Conservation (phyloP, 495 filamentous ascomycete genomes). For the Penicillium paradoxum region DNA sequence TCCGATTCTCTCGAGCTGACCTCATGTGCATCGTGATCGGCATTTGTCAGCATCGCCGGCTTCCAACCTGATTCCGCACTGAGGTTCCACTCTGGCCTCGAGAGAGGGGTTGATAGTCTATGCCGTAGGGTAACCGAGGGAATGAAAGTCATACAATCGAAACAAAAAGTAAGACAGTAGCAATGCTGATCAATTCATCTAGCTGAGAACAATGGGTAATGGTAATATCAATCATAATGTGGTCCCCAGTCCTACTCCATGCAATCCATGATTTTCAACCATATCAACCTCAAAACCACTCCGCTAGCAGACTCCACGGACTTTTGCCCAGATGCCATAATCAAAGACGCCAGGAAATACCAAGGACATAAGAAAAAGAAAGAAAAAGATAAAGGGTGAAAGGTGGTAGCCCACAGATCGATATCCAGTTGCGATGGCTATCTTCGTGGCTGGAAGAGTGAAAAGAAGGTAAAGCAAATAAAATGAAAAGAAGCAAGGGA, state of each 20-base stretch:
- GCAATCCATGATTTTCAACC: conserved; percentile 16
- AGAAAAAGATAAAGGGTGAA: conserved; percentile 2
- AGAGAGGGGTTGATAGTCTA: neutral
- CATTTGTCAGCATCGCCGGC: conserved; percentile 13
- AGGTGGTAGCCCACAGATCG: neutral
- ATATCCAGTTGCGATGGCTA: neutral
- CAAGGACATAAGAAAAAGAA: conserved; percentile 3
- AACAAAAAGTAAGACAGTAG: neutral
- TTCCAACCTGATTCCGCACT: neutral
- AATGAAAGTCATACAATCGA: neutral
- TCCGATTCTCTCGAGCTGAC: neutral
- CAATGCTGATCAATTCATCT: conserved; percentile 22
- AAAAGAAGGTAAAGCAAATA: neutral
- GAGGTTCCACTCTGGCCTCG: neutral
- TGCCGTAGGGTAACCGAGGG: neutral
- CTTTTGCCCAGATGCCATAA: conserved; percentile 17
- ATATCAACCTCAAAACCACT: conserved; percentile 7
- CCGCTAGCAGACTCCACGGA: conserved; percentile 10
- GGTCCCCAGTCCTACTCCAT: conserved; percentile 24
- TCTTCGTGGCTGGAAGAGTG: neutral
- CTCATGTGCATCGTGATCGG: neutral
- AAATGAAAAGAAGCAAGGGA: neutral
- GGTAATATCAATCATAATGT: conserved; percentile 21
- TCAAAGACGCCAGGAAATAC: conserved; percentile 19
- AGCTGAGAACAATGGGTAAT: conserved; percentile 15